Conservation (phyloP, 78 protist genomes). For the Dictyostelium brefeldianum region DNA sequence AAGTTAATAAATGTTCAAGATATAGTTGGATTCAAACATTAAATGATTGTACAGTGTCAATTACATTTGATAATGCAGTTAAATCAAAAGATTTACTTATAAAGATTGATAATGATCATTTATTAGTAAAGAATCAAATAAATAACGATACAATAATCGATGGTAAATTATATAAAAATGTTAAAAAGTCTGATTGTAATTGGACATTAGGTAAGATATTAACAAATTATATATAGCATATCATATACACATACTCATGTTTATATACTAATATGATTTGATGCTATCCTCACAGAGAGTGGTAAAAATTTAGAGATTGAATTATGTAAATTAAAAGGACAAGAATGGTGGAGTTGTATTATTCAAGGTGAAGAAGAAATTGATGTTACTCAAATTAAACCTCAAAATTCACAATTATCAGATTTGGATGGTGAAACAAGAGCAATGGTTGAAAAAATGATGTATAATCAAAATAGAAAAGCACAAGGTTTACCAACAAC, state of each 20-base stretch:
- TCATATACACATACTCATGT: too few species aligned
- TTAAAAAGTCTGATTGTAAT: conserved; percentile 43
- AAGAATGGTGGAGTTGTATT: conserved; percentile 66
- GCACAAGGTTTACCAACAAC: conserved; percentile 69
- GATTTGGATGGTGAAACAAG: conserved; percentile 77
- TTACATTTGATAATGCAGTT: not conserved
- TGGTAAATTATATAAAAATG: conserved; percentile 37
- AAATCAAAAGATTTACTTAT: conserved; percentile 42
- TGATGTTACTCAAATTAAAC: conserved; percentile 49
- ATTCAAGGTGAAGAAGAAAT: conserved; percentile 50
- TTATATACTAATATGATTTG: not conserved
- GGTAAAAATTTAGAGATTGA: conserved; percentile 46
- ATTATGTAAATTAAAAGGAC: conserved; percentile 24
- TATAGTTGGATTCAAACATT: conserved; percentile 65
- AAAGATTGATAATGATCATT: not conserved
- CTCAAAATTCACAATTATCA: conserved; percentile 44
- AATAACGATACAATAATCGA: conserved; percentile 18
- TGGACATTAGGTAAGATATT: conserved; percentile 58
- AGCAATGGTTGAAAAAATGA: conserved; percentile 74
- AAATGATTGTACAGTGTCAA: conserved; percentile 41
- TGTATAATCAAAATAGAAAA: conserved; percentile 65
- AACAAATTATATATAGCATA: too few species aligned
- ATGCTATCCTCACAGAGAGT: conserved; percentile 16
- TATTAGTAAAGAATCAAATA: conserved; percentile 25
- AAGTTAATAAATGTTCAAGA: not conserved